phyloP scores from a whole-genome alignment of 176 grass and related monocot genomes.

The Oryza rufipogon region DNA sequence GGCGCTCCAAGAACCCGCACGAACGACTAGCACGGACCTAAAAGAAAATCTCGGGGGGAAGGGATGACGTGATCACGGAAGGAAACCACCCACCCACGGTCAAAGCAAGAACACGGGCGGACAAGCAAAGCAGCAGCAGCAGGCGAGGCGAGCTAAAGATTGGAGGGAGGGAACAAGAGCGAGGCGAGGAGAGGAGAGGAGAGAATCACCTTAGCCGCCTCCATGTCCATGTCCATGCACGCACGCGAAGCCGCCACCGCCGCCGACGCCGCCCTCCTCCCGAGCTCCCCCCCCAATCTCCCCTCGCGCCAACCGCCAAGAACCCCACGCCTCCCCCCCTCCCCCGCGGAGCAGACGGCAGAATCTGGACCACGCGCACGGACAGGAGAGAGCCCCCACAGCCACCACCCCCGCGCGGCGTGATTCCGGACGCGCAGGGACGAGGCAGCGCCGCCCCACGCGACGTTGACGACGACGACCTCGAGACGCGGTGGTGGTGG shows the following conservation, averaged over 20 bases:
- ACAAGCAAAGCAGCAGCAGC: background rate
- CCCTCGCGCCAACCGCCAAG: background rate
- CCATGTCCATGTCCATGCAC: background rate
- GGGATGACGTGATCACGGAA: constrained; percentile 26
- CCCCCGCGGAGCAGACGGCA: background rate
- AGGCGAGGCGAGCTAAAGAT: constrained; percentile 11
- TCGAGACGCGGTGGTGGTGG: too few species aligned
- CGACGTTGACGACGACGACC: background rate
- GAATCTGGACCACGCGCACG: background rate
- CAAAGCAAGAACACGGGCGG: background rate
- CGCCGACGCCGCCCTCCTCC: background rate
- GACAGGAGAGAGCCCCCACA: background rate
- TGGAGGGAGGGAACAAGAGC: constrained; percentile 4
- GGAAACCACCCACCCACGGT: constrained; percentile 8
- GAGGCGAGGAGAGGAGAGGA: background rate
- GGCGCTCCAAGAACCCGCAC: background rate
- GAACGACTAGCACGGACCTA: constrained; percentile 12
- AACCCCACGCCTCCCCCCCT: background rate
- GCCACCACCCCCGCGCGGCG: background rate
- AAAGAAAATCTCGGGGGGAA: background rate
- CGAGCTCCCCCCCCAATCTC: background rate
- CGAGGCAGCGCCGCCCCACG: background rate
- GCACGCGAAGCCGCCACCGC: background rate
- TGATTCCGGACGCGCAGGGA: background rate
- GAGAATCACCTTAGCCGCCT: constrained; percentile 24